phyloP scores from a whole-genome alignment of 2,329 filamentous ascomycete species.

The Teratosphaeria epicoccoides region DNA sequence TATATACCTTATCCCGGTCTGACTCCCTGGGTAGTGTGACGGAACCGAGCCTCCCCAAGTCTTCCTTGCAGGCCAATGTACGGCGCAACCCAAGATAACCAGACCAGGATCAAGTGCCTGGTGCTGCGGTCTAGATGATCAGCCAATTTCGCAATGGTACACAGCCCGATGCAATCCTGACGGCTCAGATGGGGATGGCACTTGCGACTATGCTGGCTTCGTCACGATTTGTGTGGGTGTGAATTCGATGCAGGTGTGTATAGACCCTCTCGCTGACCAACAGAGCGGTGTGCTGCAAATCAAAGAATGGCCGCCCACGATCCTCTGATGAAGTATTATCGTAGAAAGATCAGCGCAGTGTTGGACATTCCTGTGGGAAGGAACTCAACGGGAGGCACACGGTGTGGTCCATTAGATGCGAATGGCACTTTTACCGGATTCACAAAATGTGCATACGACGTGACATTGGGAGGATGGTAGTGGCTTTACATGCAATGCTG shows the following conservation, averaged over 20 bases:
- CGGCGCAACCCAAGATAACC: not conserved
- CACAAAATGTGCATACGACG: not conserved
- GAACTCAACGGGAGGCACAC: not conserved
- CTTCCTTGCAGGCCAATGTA: not conserved
- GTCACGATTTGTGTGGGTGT: not conserved
- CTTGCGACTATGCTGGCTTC: not conserved
- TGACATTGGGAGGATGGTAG: no score
- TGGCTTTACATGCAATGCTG: no score
- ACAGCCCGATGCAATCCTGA: not conserved
- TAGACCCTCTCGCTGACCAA: not conserved
- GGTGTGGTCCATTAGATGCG: not conserved
- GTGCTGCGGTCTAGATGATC: not conserved
- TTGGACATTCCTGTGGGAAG: not conserved
- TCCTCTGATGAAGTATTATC: not conserved
- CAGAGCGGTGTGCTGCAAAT: not conserved
- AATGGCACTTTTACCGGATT: not conserved
- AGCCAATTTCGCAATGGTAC: not conserved
- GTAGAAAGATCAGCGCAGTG: not conserved
- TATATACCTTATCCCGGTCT: not conserved
- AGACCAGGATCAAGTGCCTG: not conserved
- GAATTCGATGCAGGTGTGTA: not conserved
- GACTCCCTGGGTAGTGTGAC: not conserved
- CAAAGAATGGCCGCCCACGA: not conserved
- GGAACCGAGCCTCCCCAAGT: not conserved
- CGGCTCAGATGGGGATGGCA: not conserved